These are phyloP conservation scores for Apophysomyces ossiformis DNA, from an alignment of 371 early-diverging fungal species.

Conservation along the genomic window DNA sequence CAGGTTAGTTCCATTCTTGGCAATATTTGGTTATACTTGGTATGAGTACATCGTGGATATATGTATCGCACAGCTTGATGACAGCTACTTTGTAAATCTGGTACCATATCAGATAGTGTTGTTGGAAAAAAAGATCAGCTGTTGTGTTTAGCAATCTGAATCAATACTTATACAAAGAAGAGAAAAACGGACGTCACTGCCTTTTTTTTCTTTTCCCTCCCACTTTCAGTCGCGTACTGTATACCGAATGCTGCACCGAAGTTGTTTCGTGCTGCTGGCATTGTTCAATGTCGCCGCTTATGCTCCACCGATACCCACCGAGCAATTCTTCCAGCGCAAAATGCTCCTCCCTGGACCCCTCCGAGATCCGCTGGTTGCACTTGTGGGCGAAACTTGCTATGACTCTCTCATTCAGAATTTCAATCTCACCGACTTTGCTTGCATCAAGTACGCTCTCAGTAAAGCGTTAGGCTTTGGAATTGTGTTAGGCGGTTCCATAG, in stretches of 20 bases:
- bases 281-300: not conserved
- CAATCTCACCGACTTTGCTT: slow-evolving; percentile 66
- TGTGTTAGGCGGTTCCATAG: slow-evolving; percentile 85
- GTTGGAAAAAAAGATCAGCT: no score
- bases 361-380: slow-evolving; percentile 58
- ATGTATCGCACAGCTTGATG: no score
- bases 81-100: no score
- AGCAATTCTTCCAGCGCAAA: slow-evolving; percentile 14
- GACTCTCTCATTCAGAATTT: slow-evolving; percentile 68
- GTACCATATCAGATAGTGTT: no score
- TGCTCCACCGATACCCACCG: slow-evolving; percentile 8
- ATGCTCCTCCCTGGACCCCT: slow-evolving; percentile 51
- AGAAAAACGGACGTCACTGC: not conserved
- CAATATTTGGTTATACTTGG: no score
- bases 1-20: no score
- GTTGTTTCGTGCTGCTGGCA: not conserved
- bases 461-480: slow-evolving; percentile 93
- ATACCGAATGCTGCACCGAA: not conserved
- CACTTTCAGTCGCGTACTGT: not conserved
- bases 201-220: not conserved
- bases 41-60: no score
- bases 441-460: slow-evolving; percentile 83
- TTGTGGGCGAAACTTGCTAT: slow-evolving; percentile 78
- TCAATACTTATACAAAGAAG: no score
- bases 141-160: no score